phyloP scores from a whole-genome alignment of 371 early-diverging fungal species.

The Mortierella sp. region DNA sequence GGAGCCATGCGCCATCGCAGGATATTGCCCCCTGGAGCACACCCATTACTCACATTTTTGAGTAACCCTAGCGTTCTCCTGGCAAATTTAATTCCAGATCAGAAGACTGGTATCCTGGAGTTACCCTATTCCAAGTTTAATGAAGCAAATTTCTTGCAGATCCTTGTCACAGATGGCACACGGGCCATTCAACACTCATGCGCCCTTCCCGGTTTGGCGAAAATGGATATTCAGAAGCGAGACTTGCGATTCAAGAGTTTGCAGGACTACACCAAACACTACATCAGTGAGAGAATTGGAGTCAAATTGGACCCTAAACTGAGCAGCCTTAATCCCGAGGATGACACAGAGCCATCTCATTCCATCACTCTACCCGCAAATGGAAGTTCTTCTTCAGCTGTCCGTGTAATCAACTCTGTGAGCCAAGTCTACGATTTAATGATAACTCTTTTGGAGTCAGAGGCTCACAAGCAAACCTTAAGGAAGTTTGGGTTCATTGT shows the following conservation, averaged over 20 bases:
- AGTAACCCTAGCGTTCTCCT: slow-evolving; percentile 29
- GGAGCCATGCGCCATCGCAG: slow-evolving; percentile 46
- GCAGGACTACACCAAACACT: slow-evolving; percentile 28
- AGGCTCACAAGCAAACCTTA: slow-evolving; percentile 19
- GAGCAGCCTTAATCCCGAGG: background rate
- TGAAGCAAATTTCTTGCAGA: slow-evolving; percentile 35
- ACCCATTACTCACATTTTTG: slow-evolving; percentile 29
- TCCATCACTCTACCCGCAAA: slow-evolving; percentile 31
- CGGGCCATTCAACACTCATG: slow-evolving; percentile 26
- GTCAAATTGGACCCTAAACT: slow-evolving; percentile 29
- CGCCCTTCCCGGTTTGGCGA: slow-evolving; percentile 9
- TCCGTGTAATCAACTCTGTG: slow-evolving; percentile 47
- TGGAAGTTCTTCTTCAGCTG: slow-evolving; percentile 37
- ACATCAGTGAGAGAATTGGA: slow-evolving; percentile 44
- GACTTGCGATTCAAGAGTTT: slow-evolving; percentile 54
- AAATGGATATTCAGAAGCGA: slow-evolving; percentile 41
- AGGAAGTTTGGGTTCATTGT: slow-evolving; percentile 44
- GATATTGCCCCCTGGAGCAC: slow-evolving; percentile 10
- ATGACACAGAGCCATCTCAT: background rate
- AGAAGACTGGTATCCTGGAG: slow-evolving; percentile 25
- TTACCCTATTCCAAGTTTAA: slow-evolving; percentile 22
- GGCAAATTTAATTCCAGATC: slow-evolving; percentile 28
- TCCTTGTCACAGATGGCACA: slow-evolving; percentile 30
- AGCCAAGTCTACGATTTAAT: slow-evolving; percentile 44
- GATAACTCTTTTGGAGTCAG: slow-evolving; percentile 27